Percentiles rank a stretch among this genome's conserved stretches.
Evolutionary conservation across 129 eudicot genomes (phyloP).

Genomic region (Daucus carota): DH1_v3.0 NC_030385.2:43016001-43016500

Average conservation of each 20-base stretch:
- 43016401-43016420: background rate
- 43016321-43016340: background rate
- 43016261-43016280: background rate
- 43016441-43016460: background rate
- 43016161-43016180: background rate
- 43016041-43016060: background rate
- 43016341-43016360: background rate
- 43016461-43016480: background rate
- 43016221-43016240: background rate
- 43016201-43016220: background rate
- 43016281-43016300: background rate
- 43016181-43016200: background rate
- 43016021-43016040: background rate
- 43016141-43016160: background rate
- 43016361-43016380: no score
- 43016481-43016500: background rate
- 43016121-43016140: background rate
- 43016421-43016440: background rate
- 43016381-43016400: no score
- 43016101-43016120: background rate
- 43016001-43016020: background rate
- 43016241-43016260: background rate
- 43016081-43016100: background rate
- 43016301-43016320: background rate
- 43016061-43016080: background rate